Evolutionary conservation across 352 stramenopile species (phyloP), one percentile per base, ranked within the genome.

Genomic region (Phytophthora sansomeana): DNA sequence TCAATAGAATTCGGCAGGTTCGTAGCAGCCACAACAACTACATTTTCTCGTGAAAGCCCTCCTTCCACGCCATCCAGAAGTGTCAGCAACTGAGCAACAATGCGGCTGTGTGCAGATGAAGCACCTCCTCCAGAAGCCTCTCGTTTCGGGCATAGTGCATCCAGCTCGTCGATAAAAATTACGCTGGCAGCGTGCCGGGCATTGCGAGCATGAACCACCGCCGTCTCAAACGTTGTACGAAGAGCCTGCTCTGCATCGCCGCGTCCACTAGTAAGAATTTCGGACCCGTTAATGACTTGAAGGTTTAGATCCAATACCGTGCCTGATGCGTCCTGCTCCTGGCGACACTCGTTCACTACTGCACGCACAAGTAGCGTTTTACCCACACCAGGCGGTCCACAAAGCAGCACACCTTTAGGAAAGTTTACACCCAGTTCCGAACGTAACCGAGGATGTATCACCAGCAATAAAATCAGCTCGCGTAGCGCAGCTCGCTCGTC

Each of bases 131-230:
- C 63, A 13, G 65, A 62, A 58, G 85, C 67, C 38, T 96, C 89
- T 56, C 96, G 90, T 58, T 97, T 97, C 5, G 95, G 96, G 36
- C 96, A 98, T 32, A 99, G 91, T 13, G 85, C 95, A 76, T 99
- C 97, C 4, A 99, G 65, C 44, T 99, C 96, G 63, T 99, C 97
- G 64, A 99, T 97, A 63, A 99, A 98, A 47, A 99, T 92, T 55
- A 92, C 83, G 13, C 69, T 78, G 0, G 80, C 78, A 17, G 77
- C 80, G 26, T 75, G 54, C 10, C 43, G 69, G 6, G 56, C 72
- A 38, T 63, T 63, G 6, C 65, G 64, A 24, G 65, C 59, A 53
- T 87, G 75, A 6, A 49, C 43, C 2, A 76, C 54, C 0, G 82
- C 83, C 2, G 64, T 68, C 10, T 67, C 50, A 65, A 96, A 96